Percentiles rank a stretch among this genome's conserved stretches.
Evolutionary conservation across 108 stramenopile genomes (phyloP).

Genomic region (Cylindrotheca fusiformis): DNA sequence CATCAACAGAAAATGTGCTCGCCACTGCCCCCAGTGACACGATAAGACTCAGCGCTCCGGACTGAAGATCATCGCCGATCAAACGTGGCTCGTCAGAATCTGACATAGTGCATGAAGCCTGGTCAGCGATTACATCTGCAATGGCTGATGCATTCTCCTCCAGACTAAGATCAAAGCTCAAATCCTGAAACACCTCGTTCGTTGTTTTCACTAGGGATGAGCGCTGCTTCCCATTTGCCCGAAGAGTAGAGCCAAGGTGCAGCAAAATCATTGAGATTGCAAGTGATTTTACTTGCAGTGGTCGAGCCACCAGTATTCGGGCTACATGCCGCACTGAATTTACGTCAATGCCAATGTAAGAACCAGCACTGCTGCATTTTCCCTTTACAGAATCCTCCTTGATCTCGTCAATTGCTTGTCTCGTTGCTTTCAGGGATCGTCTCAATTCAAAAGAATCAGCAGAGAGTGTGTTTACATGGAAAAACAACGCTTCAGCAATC

Average conservation of each 20-base stretch:
- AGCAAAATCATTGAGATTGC: constrained; percentile 53
- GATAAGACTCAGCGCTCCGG: constrained; percentile 55
- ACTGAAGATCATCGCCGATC: constrained; percentile 50
- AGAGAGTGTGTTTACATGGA: constrained; percentile 49
- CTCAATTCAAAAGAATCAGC: constrained; percentile 21
- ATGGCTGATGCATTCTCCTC: constrained; percentile 21
- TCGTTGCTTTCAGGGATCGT: constrained; percentile 30
- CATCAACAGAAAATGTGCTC: constrained; percentile 43
- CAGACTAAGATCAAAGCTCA: neutral
- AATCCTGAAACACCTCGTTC: constrained; percentile 9
- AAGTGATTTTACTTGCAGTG: constrained; percentile 23
- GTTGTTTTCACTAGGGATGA: constrained; percentile 21
- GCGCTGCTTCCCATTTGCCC: constrained; percentile 29
- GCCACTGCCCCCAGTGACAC: constrained; percentile 58
- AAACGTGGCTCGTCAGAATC: constrained; percentile 10
- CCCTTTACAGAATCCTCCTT: constrained; percentile 20
- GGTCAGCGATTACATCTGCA: constrained; percentile 10
- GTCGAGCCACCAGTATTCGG: constrained; percentile 26
- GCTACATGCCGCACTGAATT: constrained; percentile 49
- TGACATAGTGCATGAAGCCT: neutral
- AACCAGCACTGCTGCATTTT: constrained; percentile 26
- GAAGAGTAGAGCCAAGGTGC: constrained; percentile 51
- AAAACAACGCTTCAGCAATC: constrained; percentile 47
- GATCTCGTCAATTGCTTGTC: constrained; percentile 30
- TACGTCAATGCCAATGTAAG: constrained; percentile 40